Percentiles rank a stretch among this genome's conserved stretches.
Conservation (phyloP, 1,284 basidiomycete species). For the Porodaedalea pini region DNA sequence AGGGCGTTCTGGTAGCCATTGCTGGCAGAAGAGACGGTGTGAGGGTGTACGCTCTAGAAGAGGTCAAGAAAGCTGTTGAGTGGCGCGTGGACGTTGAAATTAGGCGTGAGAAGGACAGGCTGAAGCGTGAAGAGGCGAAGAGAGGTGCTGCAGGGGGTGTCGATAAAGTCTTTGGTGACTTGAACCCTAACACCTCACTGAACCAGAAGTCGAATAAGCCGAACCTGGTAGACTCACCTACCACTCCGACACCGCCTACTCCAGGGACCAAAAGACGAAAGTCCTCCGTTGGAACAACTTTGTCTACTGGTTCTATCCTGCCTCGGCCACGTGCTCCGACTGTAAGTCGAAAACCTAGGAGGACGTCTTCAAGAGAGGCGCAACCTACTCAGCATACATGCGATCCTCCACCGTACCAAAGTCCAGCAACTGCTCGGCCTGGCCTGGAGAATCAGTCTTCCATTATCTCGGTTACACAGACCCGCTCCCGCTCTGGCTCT, state of each 20-base stretch:
- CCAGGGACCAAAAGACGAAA: conserved; percentile 26
- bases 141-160: conserved; percentile 33
- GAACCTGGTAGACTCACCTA: conserved; percentile 9
- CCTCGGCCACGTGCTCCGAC: conserved; percentile 23
- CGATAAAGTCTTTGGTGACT: conserved; percentile 29
- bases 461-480: conserved; percentile 31
- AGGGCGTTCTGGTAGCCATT: conserved; percentile 79
- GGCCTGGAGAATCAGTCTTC: conserved; percentile 21
- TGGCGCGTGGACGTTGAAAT: conserved; percentile 81
- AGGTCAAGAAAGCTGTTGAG: conserved; percentile 76
- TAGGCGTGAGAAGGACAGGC: conserved; percentile 64
- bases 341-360: conserved; percentile 21
- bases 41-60: conserved; percentile 78
- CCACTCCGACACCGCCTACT: conserved; percentile 23
- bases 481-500: conserved; percentile 50
- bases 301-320: conserved; percentile 41
- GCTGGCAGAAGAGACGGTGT: conserved; percentile 79
- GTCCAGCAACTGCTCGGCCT: conserved; percentile 28
- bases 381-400: neutral
- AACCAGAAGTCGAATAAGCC: conserved; percentile 7
- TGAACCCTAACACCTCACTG: neutral
- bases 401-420: conserved; percentile 52
- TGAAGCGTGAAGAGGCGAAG: conserved; percentile 61
- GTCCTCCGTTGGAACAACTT: conserved; percentile 42
- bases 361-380: conserved; percentile 3